Conservation (phyloP, 495 filamentous ascomycete species). For the Penicillium dipodomyicola region DNA sequence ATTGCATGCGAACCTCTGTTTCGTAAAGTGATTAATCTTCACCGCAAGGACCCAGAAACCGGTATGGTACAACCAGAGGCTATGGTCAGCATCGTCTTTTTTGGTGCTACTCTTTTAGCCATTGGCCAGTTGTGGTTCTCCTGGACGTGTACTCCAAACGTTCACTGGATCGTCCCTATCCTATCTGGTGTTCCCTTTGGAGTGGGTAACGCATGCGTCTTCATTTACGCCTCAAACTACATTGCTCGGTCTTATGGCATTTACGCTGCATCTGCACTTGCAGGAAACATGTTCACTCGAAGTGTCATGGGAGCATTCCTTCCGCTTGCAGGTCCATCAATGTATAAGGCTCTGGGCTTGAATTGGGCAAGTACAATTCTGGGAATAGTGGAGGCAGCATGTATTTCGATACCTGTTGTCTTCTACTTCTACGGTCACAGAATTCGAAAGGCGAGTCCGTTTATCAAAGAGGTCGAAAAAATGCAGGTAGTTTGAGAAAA, state of each 20-base stretch:
- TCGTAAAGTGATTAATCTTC: conserved; percentile 37
- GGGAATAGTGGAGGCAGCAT: neutral
- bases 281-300: conserved; percentile 66
- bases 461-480: conserved; percentile 1
- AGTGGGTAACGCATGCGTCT: conserved; percentile 67
- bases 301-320: conserved; percentile 64
- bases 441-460: neutral
- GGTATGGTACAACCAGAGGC: conserved; percentile 67
- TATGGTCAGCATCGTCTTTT: conserved; percentile 63
- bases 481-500: neutral
- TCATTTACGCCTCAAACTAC: conserved; percentile 77
- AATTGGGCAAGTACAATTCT: conserved; percentile 67
- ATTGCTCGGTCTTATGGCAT: conserved; percentile 71
- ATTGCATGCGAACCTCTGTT: conserved; percentile 65
- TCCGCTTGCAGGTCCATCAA: conserved; percentile 67
- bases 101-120: conserved; percentile 63
- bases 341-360: conserved; percentile 65
- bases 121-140: conserved; percentile 72
- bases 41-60: conserved; percentile 55
- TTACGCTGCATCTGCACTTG: conserved; percentile 70
- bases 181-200: conserved; percentile 74
- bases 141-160: conserved; percentile 69
- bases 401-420: neutral
- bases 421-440: neutral
- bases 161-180: conserved; percentile 75